Evolutionary conservation across 306 rosid species (phyloP).

Genomic region (Medicago truncatula): MtrunA17r5.0-ANR NC_053043.1:47880501-47881000

Average conservation of each 20-base stretch:
- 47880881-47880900: too few species aligned
- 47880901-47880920: neutral
- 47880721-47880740: too few species aligned
- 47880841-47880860: too few species aligned
- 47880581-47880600: conserved; percentile 36
- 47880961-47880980: conserved; percentile 20
- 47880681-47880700: neutral
- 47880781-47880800: too few species aligned
- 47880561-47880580: conserved; percentile 23
- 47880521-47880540: conserved; percentile 12
- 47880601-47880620: conserved; percentile 38
- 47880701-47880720: neutral
- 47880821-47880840: too few species aligned
- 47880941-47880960: neutral
- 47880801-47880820: too few species aligned
- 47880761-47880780: too few species aligned
- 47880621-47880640: conserved; percentile 14
- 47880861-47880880: too few species aligned
- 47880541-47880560: neutral
- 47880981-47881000: neutral
- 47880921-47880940: conserved; percentile 10
- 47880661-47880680: conserved; percentile 9
- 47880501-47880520: conserved; percentile 11
- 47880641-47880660: conserved; percentile 40
- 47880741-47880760: too few species aligned